phyloP scores from a whole-genome alignment of 1,284 basidiomycete genomes.

The Stygiomarasmius scandens region DNA sequence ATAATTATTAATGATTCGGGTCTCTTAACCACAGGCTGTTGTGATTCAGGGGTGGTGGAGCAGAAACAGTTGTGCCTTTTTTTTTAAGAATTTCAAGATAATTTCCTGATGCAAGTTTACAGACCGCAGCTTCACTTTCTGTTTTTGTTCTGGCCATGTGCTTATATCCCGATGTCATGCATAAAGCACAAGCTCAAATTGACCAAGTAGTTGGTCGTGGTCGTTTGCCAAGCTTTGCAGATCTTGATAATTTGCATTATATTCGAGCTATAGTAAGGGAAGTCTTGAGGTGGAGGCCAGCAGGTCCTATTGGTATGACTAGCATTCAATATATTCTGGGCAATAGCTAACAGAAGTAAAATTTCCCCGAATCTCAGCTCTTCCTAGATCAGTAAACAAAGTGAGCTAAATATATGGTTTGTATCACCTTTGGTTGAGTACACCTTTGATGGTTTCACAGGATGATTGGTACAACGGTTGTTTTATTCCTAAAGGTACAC shows the following conservation, averaged over 20 bases:
- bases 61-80: conserved; percentile 11
- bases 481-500: conserved; percentile 26
- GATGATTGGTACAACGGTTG: conserved; percentile 36
- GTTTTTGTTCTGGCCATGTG: conserved; percentile 26
- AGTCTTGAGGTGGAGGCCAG: conserved; percentile 20
- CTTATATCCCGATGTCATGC: conserved; percentile 29
- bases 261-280: conserved; percentile 23
- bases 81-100: neutral
- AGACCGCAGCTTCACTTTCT: conserved; percentile 16
- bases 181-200: conserved; percentile 30
- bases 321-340: too few species aligned
- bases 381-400: conserved; percentile 5
- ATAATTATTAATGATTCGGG: neutral
- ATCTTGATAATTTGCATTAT: conserved; percentile 30
- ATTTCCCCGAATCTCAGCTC: too few species aligned
- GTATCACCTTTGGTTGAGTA: neutral
- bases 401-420: neutral
- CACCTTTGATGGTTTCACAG: neutral
- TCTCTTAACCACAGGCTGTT: too few species aligned
- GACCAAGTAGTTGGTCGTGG: conserved; percentile 29
- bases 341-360: too few species aligned
- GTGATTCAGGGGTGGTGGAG: conserved; percentile 10
- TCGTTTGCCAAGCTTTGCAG: conserved; percentile 31
- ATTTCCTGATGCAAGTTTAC: neutral
- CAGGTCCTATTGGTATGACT: conserved; percentile 15